A percentile compares a stretch with the other conserved stretches of the same genome.
Evolutionary conservation across 2,329 filamentous ascomycete genomes (phyloP).

Genomic region (Trichoderma harzianum): DNA sequence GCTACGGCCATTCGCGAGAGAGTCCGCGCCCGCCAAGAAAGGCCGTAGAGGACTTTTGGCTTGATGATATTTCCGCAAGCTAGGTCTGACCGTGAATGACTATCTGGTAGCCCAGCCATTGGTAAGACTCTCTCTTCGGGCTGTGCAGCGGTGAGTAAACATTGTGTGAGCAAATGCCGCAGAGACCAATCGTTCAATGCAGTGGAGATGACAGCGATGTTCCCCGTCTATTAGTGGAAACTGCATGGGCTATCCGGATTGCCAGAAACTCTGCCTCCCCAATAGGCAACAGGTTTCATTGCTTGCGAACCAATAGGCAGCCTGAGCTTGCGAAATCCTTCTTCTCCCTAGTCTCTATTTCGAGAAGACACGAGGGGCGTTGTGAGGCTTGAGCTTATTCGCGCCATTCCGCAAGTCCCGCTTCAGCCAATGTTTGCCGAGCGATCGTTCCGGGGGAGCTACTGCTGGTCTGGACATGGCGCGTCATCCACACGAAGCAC

Average conservation of each 20-base stretch:
- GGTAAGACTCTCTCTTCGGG: neutral
- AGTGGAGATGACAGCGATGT: neutral
- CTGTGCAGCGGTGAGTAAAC: neutral
- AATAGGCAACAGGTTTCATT: neutral
- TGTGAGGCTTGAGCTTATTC: neutral
- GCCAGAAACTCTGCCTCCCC: neutral
- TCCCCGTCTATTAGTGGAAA: neutral
- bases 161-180: neutral
- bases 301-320: neutral
- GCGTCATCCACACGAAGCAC: neutral
- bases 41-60: neutral
- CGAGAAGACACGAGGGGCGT: neutral
- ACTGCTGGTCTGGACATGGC: neutral
- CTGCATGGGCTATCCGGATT: neutral
- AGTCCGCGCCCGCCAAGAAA: neutral
- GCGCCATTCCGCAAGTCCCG: neutral
- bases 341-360: neutral
- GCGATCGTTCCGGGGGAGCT: neutral
- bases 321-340: neutral
- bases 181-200: neutral
- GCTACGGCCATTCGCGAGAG: neutral
- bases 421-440: neutral
- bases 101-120: neutral
- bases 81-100: neutral
- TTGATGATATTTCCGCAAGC: neutral